A percentile compares a stretch with the other conserved stretches of the same genome.
Conservation (phyloP, 495 filamentous ascomycete genomes). For the Penicillium simplicissimum region DNA sequence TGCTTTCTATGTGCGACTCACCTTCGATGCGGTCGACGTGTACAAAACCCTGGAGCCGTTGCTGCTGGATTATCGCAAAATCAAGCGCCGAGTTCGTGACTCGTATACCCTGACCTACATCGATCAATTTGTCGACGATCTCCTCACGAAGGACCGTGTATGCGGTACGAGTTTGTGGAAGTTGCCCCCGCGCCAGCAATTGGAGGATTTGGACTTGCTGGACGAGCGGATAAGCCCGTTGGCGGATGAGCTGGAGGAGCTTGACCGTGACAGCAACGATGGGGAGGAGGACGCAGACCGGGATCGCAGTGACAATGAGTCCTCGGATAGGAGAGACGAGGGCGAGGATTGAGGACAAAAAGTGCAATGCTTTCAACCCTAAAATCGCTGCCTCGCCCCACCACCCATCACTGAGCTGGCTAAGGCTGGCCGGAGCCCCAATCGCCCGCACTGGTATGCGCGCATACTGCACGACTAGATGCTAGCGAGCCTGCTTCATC, state of each 20-base stretch:
- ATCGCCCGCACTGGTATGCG: neutral
- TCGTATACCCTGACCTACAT: conserved; percentile 74
- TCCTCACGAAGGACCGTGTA: conserved; percentile 85
- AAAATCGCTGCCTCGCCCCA: neutral
- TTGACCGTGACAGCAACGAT: conserved; percentile 67
- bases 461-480: neutral
- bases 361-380: neutral
- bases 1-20: conserved; percentile 90
- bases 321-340: conserved; percentile 12
- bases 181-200: conserved; percentile 72
- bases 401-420: neutral
- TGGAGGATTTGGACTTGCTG: conserved; percentile 89
- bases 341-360: conserved; percentile 31
- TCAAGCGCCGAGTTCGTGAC: conserved; percentile 70
- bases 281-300: conserved; percentile 24
- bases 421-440: neutral
- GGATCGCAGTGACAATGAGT: conserved; percentile 23
- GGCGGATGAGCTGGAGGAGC: conserved; percentile 77
- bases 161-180: conserved; percentile 94
- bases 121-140: conserved; percentile 92
- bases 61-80: conserved; percentile 78
- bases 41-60: conserved; percentile 80
- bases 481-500: neutral
- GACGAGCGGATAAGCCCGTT: conserved; percentile 85
- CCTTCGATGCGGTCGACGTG: conserved; percentile 78